Conservation (phyloP, 176 grass and related monocot species). For the Elaeis guineensis region DNA sequence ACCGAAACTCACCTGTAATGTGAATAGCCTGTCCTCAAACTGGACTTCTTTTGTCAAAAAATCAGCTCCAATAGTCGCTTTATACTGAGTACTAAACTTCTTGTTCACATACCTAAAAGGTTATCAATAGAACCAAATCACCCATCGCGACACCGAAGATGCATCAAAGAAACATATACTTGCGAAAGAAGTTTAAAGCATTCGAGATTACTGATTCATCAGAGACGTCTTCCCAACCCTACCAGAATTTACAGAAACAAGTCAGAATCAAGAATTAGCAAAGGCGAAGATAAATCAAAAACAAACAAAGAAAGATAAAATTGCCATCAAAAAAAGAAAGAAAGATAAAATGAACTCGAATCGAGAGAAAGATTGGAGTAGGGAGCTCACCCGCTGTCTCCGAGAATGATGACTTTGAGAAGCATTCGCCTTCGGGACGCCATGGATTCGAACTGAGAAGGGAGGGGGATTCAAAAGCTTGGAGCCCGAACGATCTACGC, state of each 20-base stretch:
- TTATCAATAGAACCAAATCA: not conserved
- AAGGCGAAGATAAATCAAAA: not conserved
- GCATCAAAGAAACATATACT: not conserved
- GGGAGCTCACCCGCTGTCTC: slow-evolving; percentile 76
- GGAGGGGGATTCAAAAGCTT: not conserved
- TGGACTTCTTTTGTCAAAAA: slow-evolving; percentile 94
- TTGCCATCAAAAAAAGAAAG: not conserved
- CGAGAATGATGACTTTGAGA: slow-evolving; percentile 99
- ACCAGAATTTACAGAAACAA: slow-evolving; percentile 2
- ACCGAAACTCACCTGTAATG: slow-evolving; percentile 48
- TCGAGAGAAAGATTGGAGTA: too few species aligned
- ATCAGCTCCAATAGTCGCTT: slow-evolving; percentile 84
- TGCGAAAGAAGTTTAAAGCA: not conserved
- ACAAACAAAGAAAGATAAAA: not conserved
- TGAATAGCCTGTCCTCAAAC: slow-evolving; percentile 86
- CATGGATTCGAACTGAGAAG: slow-evolving; percentile 37
- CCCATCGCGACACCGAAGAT: not conserved
- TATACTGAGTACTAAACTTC: slow-evolving; percentile 96
- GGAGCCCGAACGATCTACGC: too few species aligned
- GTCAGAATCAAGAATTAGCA: not conserved
- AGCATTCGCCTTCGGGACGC: slow-evolving; percentile 90
- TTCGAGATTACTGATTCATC: slow-evolving; percentile 78
- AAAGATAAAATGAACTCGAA: not conserved
- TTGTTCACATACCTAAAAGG: slow-evolving; percentile 74
- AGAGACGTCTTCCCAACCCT: slow-evolving; percentile 95